Conservation (phyloP, 306 rosid species). For the Ormosia emarginata region DNA sequence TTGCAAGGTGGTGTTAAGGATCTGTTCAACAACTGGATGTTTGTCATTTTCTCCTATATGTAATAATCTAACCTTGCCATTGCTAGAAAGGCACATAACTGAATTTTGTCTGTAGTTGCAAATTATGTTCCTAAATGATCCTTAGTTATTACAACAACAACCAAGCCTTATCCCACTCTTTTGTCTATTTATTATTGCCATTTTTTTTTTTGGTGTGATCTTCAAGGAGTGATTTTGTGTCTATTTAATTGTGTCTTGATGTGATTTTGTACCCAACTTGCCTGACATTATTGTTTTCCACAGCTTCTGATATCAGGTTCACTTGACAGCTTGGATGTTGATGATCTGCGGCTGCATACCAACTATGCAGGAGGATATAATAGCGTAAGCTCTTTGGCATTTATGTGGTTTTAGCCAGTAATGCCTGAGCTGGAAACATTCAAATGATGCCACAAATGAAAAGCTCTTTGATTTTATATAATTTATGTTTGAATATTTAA, state of each 20-base stretch:
- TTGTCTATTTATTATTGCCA: neutral
- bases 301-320: slow-evolving; percentile 99
- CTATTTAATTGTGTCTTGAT: too few species aligned
- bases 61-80: neutral
- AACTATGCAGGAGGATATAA: slow-evolving; percentile 90
- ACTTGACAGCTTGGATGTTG: slow-evolving; percentile 94
- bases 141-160: too few species aligned
- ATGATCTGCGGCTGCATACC: slow-evolving; percentile 75
- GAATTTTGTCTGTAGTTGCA: neutral
- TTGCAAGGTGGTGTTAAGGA: slow-evolving; percentile 6
- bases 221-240: too few species aligned
- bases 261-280: slow-evolving; percentile 15
- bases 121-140: neutral
- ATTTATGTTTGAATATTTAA: neutral
- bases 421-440: neutral
- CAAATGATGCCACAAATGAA: neutral
- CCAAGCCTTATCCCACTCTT: neutral
- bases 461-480: neutral
- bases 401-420: neutral
- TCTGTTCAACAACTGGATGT: neutral
- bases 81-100: neutral
- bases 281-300: slow-evolving; percentile 29
- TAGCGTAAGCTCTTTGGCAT: slow-evolving; percentile 50
- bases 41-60: slow-evolving; percentile 6
- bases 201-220: neutral